A percentile compares a stretch with the other conserved stretches of the same genome.
These are phyloP conservation scores for Fusarium zealandicum DNA, from an alignment of 2,329 filamentous ascomycete genomes.

Conservation along the genomic window DNA sequence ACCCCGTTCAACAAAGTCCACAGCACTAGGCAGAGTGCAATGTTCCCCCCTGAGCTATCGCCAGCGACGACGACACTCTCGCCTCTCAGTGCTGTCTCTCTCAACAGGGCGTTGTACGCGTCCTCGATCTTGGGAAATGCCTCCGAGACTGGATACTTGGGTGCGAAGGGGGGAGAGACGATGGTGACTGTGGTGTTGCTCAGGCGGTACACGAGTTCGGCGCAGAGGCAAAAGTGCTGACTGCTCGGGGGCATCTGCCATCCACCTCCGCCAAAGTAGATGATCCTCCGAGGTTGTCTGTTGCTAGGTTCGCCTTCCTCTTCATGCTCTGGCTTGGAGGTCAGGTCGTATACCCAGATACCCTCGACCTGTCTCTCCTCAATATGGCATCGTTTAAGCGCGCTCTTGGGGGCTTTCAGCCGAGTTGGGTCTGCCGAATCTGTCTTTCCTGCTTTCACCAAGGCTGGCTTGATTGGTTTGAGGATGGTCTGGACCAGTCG, in stretches of 20 bases:
- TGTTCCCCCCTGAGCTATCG: conserved; percentile 64
- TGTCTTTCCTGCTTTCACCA: too few species aligned
- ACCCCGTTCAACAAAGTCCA: conserved; percentile 46
- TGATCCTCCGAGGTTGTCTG: conserved; percentile 43
- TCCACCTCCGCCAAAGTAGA: conserved; percentile 64
- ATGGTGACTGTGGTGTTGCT: conserved; percentile 53
- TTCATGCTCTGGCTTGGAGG: background rate
- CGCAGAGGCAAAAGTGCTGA: conserved; percentile 60
- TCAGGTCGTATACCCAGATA: conserved; percentile 41
- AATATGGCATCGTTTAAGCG: too few species aligned
- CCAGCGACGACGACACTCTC: conserved; percentile 59
- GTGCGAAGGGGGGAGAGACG: conserved; percentile 62
- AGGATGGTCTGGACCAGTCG: conserved; percentile 20
- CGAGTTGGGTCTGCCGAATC: too few species aligned
- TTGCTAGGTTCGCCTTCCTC: conserved; percentile 22
- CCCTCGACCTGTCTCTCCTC: conserved; percentile 21
- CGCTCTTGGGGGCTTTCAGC: too few species aligned
- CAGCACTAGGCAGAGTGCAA: conserved; percentile 49
- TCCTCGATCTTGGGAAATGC: conserved; percentile 56
- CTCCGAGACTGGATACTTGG: conserved; percentile 56
- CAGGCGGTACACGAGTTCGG: conserved; percentile 53
- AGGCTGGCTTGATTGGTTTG: conserved; percentile 22
- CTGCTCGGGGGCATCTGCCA: conserved; percentile 59
- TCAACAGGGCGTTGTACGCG: conserved; percentile 53
- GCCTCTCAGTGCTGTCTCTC: conserved; percentile 43